These are phyloP conservation scores for Ustilago trichophora DNA, from an alignment of 1,284 basidiomycete genomes.

Conservation along the genomic window DNA sequence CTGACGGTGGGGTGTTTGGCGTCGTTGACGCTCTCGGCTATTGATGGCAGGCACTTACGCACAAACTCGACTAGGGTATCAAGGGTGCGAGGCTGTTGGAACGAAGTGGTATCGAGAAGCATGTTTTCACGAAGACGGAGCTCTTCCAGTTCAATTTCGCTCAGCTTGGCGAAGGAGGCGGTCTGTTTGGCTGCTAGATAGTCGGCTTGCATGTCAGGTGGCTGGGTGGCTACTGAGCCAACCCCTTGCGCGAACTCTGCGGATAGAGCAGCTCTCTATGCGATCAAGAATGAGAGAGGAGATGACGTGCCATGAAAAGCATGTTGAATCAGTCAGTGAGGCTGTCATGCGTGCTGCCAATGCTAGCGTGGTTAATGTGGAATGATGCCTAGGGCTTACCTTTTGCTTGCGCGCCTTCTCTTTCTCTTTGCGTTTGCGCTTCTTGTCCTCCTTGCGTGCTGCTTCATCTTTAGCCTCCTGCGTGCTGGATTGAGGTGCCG, in stretches of 20 bases:
- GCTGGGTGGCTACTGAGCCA: conserved; percentile 46
- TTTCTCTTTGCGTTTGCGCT: conserved; percentile 52
- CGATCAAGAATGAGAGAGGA: neutral
- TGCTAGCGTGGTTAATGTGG: neutral
- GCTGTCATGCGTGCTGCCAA: too few relatives aligned
- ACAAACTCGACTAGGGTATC: conserved; percentile 39
- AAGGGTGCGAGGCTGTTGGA: conserved; percentile 26
- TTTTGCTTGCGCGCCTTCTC: conserved; percentile 53
- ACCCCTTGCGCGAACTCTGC: conserved; percentile 35
- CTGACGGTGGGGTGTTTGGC: conserved; percentile 11
- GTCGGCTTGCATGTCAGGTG: conserved; percentile 59
- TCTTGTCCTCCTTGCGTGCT: conserved; percentile 51
- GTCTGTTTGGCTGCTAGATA: conserved; percentile 50
- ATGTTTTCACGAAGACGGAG: conserved; percentile 40
- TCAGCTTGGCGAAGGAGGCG: conserved; percentile 50
- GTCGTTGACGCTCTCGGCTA: conserved; percentile 22
- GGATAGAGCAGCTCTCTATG: conserved; percentile 45
- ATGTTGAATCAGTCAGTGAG: neutral
- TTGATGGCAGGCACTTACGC: conserved; percentile 34
- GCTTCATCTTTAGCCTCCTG: conserved; percentile 33
- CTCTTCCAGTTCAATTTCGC: conserved; percentile 58
- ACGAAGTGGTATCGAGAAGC: conserved; percentile 43
- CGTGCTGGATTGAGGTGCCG: neutral
- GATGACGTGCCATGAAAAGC: neutral
- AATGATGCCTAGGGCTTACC: conserved; percentile 16